These are phyloP conservation scores for Hypoxylon fuscum DNA, from an alignment of 495 filamentous ascomycete genomes.

Conservation along the genomic window DNA sequence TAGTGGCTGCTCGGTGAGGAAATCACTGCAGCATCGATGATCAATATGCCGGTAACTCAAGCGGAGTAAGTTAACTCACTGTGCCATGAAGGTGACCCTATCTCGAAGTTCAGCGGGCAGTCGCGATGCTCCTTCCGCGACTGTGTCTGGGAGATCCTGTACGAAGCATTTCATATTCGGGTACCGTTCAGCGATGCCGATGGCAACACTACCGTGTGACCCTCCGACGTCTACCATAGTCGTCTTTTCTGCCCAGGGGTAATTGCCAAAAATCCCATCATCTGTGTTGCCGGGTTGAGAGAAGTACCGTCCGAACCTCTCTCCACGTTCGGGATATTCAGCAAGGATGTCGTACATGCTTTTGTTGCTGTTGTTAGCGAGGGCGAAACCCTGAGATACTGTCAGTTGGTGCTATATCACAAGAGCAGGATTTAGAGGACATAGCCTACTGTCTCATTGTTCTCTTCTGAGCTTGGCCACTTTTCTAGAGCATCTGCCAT, in stretches of 20 bases:
- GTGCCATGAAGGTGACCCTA: constrained; percentile 52
- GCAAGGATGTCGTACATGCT: constrained; percentile 36
- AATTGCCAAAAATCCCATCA: constrained; percentile 24
- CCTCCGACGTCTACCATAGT: constrained; percentile 38
- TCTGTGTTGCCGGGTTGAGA: constrained; percentile 2
- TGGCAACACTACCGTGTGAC: constrained; percentile 26
- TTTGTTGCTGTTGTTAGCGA: constrained; percentile 32
- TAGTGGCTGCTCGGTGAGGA: constrained; percentile 57
- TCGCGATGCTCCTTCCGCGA: constrained; percentile 24
- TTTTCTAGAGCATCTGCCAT: constrained; percentile 38
- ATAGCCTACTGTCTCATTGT: constrained; percentile 29
- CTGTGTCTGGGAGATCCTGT: constrained; percentile 43
- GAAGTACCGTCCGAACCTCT: constrained; percentile 31
- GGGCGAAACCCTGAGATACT: constrained; percentile 26
- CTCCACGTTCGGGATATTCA: constrained; percentile 19
- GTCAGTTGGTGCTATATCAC: not conserved
- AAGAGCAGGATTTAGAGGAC: not conserved
- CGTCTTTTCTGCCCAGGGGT: constrained; percentile 20
- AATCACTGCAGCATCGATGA: constrained; percentile 41
- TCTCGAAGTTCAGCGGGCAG: constrained; percentile 35
- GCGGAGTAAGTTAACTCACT: constrained; percentile 33
- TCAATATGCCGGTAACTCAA: not conserved
- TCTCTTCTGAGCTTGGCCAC: constrained; percentile 41
- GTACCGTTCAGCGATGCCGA: constrained; percentile 24
- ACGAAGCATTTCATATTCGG: constrained; percentile 42